Conservation (phyloP, 495 filamentous ascomycete species). For the Aspergillus heteromorphus region DNA sequence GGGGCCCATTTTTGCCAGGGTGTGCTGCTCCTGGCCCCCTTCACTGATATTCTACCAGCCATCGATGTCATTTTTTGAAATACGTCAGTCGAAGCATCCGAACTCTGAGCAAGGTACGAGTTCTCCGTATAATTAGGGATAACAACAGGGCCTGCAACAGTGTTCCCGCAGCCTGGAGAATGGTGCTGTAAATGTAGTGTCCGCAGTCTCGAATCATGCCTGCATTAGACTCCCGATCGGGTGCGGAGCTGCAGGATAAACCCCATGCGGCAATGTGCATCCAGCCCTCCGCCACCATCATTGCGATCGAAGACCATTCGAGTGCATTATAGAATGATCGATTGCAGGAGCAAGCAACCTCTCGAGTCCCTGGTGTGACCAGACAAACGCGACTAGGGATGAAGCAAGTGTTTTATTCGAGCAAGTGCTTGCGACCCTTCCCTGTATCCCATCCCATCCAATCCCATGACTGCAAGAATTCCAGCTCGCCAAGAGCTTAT, state of each 20-base stretch:
- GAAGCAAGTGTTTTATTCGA: neutral
- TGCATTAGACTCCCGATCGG: conserved; percentile 6
- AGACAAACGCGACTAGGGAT: neutral
- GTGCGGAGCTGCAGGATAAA: neutral
- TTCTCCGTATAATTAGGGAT: neutral
- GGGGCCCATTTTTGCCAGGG: neutral
- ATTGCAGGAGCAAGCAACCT: neutral
- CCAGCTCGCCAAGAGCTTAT: conserved; percentile 3
- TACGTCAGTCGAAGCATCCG: too few species aligned
- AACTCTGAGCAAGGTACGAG: too few species aligned
- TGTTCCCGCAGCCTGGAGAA: neutral
- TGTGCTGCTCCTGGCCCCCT: neutral
- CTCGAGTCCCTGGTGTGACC: conserved; percentile 3
- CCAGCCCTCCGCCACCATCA: conserved; percentile 10
- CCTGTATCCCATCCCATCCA: too few species aligned
- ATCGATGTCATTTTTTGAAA: too few species aligned
- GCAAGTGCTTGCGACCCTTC: neutral
- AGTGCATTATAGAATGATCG: conserved; percentile 8
- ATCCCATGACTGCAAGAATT: too few species aligned
- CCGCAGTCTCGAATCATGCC: neutral
- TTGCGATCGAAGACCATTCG: conserved; percentile 1
- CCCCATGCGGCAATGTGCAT: neutral
- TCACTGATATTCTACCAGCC: neutral
- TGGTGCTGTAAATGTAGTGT: neutral
- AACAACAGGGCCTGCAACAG: neutral